phyloP scores from a whole-genome alignment of 495 filamentous ascomycete genomes.

The Penicillium nucicola region DNA sequence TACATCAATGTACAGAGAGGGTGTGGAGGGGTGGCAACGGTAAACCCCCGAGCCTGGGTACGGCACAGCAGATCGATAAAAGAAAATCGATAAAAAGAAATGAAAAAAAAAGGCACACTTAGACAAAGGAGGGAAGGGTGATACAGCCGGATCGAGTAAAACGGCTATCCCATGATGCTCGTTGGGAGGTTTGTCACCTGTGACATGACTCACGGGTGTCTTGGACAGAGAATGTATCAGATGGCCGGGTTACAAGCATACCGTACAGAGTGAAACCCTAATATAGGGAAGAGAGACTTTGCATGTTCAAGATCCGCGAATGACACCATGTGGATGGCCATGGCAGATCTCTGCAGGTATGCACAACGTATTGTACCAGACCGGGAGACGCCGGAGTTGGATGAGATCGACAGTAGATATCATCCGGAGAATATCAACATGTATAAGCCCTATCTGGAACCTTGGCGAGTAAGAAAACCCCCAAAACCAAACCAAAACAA shows the following conservation, averaged over 20 bases:
- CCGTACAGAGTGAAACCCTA: constrained; percentile 17
- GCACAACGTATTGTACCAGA: constrained; percentile 3
- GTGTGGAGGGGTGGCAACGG: constrained; percentile 20
- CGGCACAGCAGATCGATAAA: constrained; percentile 1
- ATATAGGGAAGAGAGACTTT: constrained; percentile 9
- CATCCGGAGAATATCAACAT: constrained; percentile 14
- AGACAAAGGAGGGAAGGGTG: constrained; percentile 29
- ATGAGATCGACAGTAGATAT: constrained; percentile 16
- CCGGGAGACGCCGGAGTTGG: constrained; percentile 9
- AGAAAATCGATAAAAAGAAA: constrained; percentile 5
- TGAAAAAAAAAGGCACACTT: constrained; percentile 15
- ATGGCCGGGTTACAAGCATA: constrained; percentile 32
- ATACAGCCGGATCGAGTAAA: constrained; percentile 29
- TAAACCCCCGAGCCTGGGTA: constrained; percentile 18
- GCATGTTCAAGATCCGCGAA: constrained; percentile 19
- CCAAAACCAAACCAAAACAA: too few species aligned
- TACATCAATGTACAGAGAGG: not conserved
- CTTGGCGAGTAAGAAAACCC: not conserved
- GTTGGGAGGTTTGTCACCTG: constrained; percentile 39
- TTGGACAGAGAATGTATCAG: constrained; percentile 41
- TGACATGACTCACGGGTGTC: constrained; percentile 36
- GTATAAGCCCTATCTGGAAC: not conserved
- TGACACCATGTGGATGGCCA: constrained; percentile 17
- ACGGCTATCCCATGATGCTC: constrained; percentile 28
- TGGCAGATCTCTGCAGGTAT: constrained; percentile 16